Evolutionary conservation across 192 early-diverging fungal genomes (phyloP), one percentile per base, ranked within the genome.

Genomic region (Funneliformis mosseae): DNA sequence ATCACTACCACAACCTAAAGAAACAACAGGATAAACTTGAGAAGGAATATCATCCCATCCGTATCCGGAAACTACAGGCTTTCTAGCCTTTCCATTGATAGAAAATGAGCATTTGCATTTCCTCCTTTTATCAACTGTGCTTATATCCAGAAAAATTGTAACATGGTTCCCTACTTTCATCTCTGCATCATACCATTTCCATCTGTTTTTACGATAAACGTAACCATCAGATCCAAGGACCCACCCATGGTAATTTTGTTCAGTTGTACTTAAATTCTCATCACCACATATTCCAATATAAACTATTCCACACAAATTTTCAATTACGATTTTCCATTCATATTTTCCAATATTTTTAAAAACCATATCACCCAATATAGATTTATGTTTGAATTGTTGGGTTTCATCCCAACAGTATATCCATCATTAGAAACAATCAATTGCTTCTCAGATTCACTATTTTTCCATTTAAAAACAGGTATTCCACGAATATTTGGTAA

Each of bases 111-210:
- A 73, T 9, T 61, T 76, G 28, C 74, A 25, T 41, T 60, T 60
- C 9, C 4, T 81, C 33, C 33, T 33, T 33, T 33, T 33, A 33
- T 33, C 33, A 33, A 33, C 33, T 33, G 33, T 33, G 33, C 33
- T 33, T 74, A 81, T 81, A 8, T 81, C 80, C 7, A 81, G 2
- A 76, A 76, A 33, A 39, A 81, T 33, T 39, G 69, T 76, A 41
- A 81, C 50, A 1, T 45, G 50, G 50, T 41, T 23, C 9, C 69
- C 45, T 50, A 41, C 27, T 21, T n/a, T 62, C 60, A 74, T 75
- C 11, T 16, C 10, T 18, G 18, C 55, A 48, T 39, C 70, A 76
- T 80, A 72, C 23, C 59, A 71, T 27, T 76, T 76, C 3, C 5
- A 27, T 28, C 14, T 0, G 0, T 76, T 76, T 10, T 69, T 8